Base-by-base conservation (phyloP, 2,329 filamentous ascomycete genomes). In the Sarocladiaceae sp. region DNA sequence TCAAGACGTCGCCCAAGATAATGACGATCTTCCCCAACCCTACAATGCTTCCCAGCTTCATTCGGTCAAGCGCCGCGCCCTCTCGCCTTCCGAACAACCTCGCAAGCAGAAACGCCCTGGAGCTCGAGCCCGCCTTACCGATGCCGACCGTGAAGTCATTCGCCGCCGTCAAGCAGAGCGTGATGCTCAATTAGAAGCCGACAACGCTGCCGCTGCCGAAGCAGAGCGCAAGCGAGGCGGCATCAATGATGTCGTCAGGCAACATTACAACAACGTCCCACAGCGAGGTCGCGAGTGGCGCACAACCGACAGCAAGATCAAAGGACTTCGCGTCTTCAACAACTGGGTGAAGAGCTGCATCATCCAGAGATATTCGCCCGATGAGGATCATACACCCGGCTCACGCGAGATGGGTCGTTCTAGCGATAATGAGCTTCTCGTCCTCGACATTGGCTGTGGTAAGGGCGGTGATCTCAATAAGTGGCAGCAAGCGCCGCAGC, bases 311-410 rank as follows among this genome's bases (percentile, higher is more conserved):
- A 95, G 87, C 63, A 85, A 87, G 57, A 98, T 98, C 70, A 95
- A 94, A 67, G 93, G 93, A 1, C 70, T 98, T 44, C 81, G 93
- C 44, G 88, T 85, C 53, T 93, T 95, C 72, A 98, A 98, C 69
- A 98, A 98, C 65, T 98, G 93, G 93, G 79, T 98, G 67, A 98
- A 98, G 73, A 95, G 88, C 59, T 91, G 87, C 41, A 80, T 97
- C 54, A 97, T 98, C 53, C 90, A 97, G 61, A 96, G 95, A 61
- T 97, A 96, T 67, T 88, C 88, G 4, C 85, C 86, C 0, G 82
- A 83, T 51, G 85, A 91, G 61, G 82, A 87, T 48, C 82, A 83
- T 52, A 69, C 76, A 1, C 78, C 82, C 2, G 76, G 76, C 31
- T 78, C 75, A 34, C 69, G 73, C 50, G 74, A 79, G 56, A 60